phyloP scores from a whole-genome alignment of 257 asterid genomes.

The Solanum neorickii region DNA sequence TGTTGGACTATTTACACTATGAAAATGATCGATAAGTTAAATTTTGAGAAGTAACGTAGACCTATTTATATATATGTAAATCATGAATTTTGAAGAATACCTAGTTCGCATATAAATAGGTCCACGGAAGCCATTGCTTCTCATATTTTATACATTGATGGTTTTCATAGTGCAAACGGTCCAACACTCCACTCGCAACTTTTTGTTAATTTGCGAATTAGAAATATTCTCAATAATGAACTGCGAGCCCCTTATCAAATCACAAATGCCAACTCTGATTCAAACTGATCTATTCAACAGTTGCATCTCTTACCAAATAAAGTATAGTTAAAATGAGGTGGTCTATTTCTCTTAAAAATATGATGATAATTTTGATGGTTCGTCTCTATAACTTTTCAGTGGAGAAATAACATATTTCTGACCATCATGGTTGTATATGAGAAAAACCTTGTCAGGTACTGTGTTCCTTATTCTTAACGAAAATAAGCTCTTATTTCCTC shows the following conservation, averaged over 20 bases:
- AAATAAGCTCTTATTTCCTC: slow-evolving; percentile 76
- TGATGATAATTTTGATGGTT: too few relatives aligned
- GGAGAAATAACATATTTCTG: background rate
- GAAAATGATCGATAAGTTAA: too few relatives aligned
- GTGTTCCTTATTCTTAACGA: slow-evolving; percentile 59
- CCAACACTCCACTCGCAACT: background rate
- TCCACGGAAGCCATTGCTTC: background rate
- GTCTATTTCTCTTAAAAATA: background rate
- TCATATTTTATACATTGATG: too few relatives aligned
- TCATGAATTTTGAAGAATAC: background rate
- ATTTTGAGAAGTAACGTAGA: background rate
- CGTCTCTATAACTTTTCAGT: background rate
- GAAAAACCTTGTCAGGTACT: slow-evolving; percentile 86
- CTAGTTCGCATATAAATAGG: background rate
- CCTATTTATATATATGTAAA: background rate
- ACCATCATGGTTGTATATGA: slow-evolving; percentile 76
- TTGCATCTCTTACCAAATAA: slow-evolving; percentile 83
- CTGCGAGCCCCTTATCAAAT: slow-evolving; percentile 66
- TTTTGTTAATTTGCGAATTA: background rate
- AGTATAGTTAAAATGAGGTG: background rate
- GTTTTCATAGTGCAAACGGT: background rate
- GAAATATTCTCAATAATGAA: background rate
- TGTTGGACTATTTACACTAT: background rate
- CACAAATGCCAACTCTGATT: slow-evolving; percentile 81
- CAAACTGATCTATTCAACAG: slow-evolving; percentile 78